These are phyloP conservation scores for Dalbergia oliveri DNA, from an alignment of 306 rosid species.

Conservation along the genomic window DNA sequence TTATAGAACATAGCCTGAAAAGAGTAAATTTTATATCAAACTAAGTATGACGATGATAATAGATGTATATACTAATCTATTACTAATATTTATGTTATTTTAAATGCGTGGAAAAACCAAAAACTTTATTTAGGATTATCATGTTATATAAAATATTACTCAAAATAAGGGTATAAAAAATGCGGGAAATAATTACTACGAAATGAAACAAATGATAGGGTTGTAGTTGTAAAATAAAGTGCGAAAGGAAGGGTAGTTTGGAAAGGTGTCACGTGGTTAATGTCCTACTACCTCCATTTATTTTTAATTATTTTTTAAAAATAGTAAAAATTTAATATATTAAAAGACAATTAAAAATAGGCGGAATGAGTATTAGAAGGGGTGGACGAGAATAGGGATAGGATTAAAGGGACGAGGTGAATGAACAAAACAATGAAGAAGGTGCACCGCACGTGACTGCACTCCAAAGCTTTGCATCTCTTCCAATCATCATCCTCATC, in stretches of 20 bases:
- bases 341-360: no score
- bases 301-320: no score
- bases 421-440: slow-evolving; percentile 33
- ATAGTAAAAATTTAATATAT: no score
- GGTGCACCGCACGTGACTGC: slow-evolving; percentile 49
- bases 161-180: not conserved
- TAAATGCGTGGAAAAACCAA: not conserved
- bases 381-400: no score
- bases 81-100: not conserved
- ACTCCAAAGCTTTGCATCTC: slow-evolving; percentile 37
- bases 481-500: not conserved
- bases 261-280: slow-evolving; percentile 53
- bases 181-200: not conserved
- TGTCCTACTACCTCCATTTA: no score
- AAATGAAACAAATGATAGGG: not conserved
- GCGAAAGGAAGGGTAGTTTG: slow-evolving; percentile 33
- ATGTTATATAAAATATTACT: no score
- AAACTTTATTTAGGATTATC: not conserved
- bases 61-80: no score
- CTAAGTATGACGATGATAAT: not conserved
- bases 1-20: not conserved
- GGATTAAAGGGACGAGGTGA: slow-evolving; percentile 7
- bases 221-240: slow-evolving; percentile 50
- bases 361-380: no score
- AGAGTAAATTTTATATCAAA: not conserved